Base-by-base conservation (phyloP, 805 yeast genomes). In the Torulaspora maleeae region DNA sequence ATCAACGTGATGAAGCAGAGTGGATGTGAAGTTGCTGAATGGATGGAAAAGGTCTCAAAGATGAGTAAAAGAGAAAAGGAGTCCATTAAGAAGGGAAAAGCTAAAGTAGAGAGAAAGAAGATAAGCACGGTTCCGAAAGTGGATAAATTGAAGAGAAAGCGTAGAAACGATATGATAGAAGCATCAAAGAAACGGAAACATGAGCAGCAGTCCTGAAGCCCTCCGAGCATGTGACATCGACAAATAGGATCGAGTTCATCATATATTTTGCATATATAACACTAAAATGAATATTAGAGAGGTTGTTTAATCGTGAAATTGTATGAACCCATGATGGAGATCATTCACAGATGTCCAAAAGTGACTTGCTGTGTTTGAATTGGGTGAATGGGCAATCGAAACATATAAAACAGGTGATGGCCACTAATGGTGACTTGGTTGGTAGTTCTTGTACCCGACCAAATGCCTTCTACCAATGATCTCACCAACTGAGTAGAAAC, bases 1-100 rank as follows among this genome's bases (percentile, higher is more conserved):
- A 78, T 91, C 24, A 93, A 90, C 60, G 98, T 93, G 12, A 91
- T 93, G 96, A 86, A 85, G 58, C 95, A 90, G 66, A 85, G 95
- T 55, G 96, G 95, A 2, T 74, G 80, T 42, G 72, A 73, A 33
- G 78, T 83, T 43, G 81, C 86, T 28, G 79, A 72, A 25, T 93
- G 99, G 99, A 79, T 93, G 84, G 77, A 79, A 33, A 75, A 79
- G 47, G 65, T 86, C 61, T 73, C 80, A 12, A 86, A 86, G 61
- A 67, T 88, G 46, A 66, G 79, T 10, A 78, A 79, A 58, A 75
- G 72, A 38, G 83, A 83, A 39, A 84, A 84, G 71, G 74, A 78
- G 54, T 59, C 69, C 43, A 68, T 86, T 48, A 83, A 82, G 64
- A 70, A 66, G 45, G 73, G 76, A 47, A 77, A 80, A 63, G 61